phyloP scores from a whole-genome alignment of 768 basidiomycete species.

The Leccinum fibrillosum region DNA sequence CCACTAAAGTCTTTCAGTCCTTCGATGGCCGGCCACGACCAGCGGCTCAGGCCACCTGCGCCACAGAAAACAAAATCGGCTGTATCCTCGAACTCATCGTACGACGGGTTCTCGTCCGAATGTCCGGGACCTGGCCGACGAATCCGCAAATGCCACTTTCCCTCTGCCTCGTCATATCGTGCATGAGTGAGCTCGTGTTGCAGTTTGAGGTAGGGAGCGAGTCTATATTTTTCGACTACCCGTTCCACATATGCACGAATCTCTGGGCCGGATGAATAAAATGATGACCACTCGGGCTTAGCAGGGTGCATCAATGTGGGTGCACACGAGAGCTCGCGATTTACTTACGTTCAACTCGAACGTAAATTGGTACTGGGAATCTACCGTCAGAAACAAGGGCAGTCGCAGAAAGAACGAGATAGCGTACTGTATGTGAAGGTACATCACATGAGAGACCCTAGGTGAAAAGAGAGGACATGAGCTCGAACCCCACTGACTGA shows the following conservation, averaged over 20 bases:
- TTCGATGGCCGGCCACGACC: neutral
- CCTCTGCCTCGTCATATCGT: conserved; percentile 44
- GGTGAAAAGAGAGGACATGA: neutral
- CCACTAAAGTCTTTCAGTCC: no score
- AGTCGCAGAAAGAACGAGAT: neutral
- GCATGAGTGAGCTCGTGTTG: conserved; percentile 53
- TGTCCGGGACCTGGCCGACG: conserved; percentile 27
- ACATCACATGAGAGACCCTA: conserved; percentile 60
- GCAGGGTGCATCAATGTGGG: neutral
- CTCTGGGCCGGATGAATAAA: conserved; percentile 58
- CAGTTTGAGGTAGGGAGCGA: conserved; percentile 52
- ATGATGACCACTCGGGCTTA: conserved; percentile 46
- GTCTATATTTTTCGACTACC: conserved; percentile 56
- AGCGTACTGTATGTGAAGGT: conserved; percentile 50
- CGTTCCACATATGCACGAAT: conserved; percentile 52
- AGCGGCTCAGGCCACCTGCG: neutral
- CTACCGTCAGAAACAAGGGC: neutral
- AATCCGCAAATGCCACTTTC: conserved; percentile 56
- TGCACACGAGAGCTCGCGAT: neutral
- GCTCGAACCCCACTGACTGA: neutral
- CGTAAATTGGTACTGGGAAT: conserved; percentile 51
- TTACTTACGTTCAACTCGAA: conserved; percentile 49
- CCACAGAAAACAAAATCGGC: neutral
- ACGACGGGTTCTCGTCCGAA: conserved; percentile 18
- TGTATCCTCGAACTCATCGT: conserved; percentile 16